phyloP scores from a whole-genome alignment of 768 basidiomycete species.

The Dioszegia crocea region DNA sequence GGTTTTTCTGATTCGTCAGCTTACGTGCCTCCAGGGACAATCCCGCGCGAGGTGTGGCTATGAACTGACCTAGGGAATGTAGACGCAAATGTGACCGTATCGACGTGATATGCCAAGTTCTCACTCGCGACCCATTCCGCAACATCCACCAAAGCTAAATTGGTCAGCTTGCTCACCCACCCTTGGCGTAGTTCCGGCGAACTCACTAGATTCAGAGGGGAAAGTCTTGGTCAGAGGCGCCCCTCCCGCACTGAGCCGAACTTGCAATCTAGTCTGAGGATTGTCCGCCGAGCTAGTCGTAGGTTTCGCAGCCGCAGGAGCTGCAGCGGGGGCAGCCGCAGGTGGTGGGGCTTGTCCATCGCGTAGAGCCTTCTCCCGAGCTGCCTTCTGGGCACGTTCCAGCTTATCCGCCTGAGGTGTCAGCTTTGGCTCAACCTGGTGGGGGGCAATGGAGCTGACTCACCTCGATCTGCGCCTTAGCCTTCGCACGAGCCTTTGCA shows the following conservation, averaged over 20 bases:
- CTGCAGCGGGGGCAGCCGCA: constrained; percentile 50
- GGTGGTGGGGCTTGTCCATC: constrained; percentile 63
- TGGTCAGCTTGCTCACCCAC: neutral
- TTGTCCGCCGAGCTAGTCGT: constrained; percentile 64
- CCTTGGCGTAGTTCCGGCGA: constrained; percentile 6
- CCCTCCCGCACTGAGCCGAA: constrained; percentile 75
- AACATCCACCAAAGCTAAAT: constrained; percentile 72
- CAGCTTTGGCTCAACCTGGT: neutral
- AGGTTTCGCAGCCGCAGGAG: constrained; percentile 52
- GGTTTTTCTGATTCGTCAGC: constrained; percentile 60
- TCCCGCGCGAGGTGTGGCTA: no score
- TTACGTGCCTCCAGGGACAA: neutral
- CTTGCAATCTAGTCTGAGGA: constrained; percentile 79
- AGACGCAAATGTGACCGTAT: constrained; percentile 70
- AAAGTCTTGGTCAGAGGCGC: constrained; percentile 62
- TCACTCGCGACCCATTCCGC: constrained; percentile 83
- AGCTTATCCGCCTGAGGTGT: constrained; percentile 70
- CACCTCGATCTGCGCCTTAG: constrained; percentile 85
- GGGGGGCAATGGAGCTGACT: neutral
- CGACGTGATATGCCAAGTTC: constrained; percentile 63
- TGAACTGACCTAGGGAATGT: constrained; percentile 78
- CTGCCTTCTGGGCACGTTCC: constrained; percentile 78
- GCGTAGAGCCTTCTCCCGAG: constrained; percentile 83
- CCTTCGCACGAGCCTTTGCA: constrained; percentile 72
- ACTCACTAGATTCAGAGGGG: constrained; percentile 44